phyloP scores from a whole-genome alignment of 306 rosid species.

The Morella rubra region DNA sequence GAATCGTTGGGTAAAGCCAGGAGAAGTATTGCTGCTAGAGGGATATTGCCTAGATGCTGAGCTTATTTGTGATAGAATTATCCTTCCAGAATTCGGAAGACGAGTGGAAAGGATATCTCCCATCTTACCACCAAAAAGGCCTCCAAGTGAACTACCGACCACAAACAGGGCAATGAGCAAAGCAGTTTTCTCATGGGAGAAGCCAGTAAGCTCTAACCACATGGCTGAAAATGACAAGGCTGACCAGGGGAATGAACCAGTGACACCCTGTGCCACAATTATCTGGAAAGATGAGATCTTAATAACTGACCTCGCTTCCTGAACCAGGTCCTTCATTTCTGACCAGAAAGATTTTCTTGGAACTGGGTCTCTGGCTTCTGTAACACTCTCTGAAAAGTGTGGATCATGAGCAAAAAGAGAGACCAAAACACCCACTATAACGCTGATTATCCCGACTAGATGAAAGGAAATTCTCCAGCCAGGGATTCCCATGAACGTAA shows the following conservation, averaged over 20 bases:
- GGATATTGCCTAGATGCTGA: constrained; percentile 83
- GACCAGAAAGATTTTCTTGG: constrained; percentile 53
- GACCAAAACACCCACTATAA: constrained; percentile 64
- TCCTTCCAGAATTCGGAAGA: constrained; percentile 84
- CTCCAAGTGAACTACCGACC: constrained; percentile 70
- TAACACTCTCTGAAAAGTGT: constrained; percentile 45
- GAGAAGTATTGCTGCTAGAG: constrained; percentile 77
- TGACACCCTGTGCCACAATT: constrained; percentile 85
- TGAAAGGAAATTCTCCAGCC: constrained; percentile 97
- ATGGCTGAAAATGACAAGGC: constrained; percentile 84
- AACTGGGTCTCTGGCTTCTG: constrained; percentile 26
- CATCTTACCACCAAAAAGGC: constrained; percentile 86
- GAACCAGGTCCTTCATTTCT: constrained; percentile 58
- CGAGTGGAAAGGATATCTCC: constrained; percentile 74
- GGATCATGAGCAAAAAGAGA: constrained; percentile 78
- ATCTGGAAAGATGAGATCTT: constrained; percentile 85
- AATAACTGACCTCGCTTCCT: constrained; percentile 66
- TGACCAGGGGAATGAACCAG: constrained; percentile 96
- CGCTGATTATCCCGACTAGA: constrained; percentile 75
- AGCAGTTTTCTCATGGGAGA: constrained; percentile 77
- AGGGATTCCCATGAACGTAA: constrained; percentile 72
- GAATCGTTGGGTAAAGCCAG: constrained; percentile 63
- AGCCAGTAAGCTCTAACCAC: constrained; percentile 96
- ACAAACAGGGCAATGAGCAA: constrained; percentile 74
- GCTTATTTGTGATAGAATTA: constrained; percentile 84